phyloP scores from a whole-genome alignment of 768 basidiomycete genomes.

The Tephrocybe sp. region DNA sequence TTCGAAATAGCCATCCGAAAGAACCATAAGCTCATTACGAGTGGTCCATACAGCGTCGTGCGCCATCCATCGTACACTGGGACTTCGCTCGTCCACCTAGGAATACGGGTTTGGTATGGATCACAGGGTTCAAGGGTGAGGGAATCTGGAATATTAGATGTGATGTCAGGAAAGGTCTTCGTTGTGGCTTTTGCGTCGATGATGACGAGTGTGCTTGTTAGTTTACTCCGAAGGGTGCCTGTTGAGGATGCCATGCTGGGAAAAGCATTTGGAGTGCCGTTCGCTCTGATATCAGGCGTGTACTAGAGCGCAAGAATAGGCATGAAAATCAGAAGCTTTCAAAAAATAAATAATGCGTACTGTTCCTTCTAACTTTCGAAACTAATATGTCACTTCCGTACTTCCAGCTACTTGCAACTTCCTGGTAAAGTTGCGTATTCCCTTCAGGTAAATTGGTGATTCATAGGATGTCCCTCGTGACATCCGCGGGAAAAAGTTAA shows the following conservation, averaged over 20 bases:
- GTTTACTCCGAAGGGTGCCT: constrained; percentile 17
- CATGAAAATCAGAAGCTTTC: too few relatives aligned
- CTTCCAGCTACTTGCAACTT: too few relatives aligned
- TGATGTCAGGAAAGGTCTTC: constrained; percentile 19
- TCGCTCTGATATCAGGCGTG: constrained; percentile 2
- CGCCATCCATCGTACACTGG: constrained; percentile 32
- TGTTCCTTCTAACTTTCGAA: too few relatives aligned
- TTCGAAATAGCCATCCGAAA: constrained; percentile 4
- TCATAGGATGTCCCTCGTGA: too few relatives aligned
- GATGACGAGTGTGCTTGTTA: constrained; percentile 9
- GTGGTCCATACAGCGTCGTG: constrained; percentile 29
- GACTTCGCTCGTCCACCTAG: constrained; percentile 21
- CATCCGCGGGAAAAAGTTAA: too few relatives aligned
- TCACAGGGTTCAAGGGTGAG: constrained; percentile 29
- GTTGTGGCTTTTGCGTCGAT: constrained; percentile 9
- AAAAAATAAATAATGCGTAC: too few relatives aligned
- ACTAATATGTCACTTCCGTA: too few relatives aligned
- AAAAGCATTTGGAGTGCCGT: constrained; percentile 29
- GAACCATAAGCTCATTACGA: constrained; percentile 22
- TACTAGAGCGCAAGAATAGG: too few relatives aligned
- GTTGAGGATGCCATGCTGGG: constrained; percentile 27
- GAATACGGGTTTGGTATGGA: constrained; percentile 28
- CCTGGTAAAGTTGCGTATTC: too few relatives aligned
- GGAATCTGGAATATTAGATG: constrained; percentile 27
- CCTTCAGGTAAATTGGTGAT: too few relatives aligned